Evolutionary conservation across 345 rosid species (phyloP), one percentile per base, ranked within the genome.

Genomic region (Mangifera indica): DNA sequence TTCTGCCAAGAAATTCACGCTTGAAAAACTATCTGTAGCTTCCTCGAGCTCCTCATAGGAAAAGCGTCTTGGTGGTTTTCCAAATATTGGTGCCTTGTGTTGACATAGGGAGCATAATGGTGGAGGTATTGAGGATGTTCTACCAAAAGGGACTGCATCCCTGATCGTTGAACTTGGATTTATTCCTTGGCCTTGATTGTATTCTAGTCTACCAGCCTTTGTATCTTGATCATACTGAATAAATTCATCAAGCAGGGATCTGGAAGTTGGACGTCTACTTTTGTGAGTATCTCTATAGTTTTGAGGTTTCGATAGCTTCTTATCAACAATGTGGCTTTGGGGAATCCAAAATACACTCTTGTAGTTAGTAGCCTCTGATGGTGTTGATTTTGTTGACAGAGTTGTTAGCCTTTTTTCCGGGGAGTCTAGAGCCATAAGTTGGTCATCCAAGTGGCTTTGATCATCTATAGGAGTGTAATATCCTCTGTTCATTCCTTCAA

Each of bases 21-120:
- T 81, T 44, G 95, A 85, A 81, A 89, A 89, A 69, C 87, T 86
- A 64, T 75, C 81, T 46, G 92, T 89, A 24, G 92, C 95, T 74
- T 83, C 86, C 59, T 79, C 82, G 20, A 89, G 78, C 65, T 84
- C 89, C 60, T 78, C 77, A 58, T 74, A 87, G 52, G 95, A 83
- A 76, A 89, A 86, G 57, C 77, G 70, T 62, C 81, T 78, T 9
- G 92, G 95, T 66, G 95, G 92, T 69, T 87, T 87, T 67, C 92
- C 92, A 74, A 87, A 87, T 63, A 77, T 73, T 0, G 95, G 92
- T 44, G 95, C 84, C 78, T 83, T 84, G 72, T 87, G 85, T 69
- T 84, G 89, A 81, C 95, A 89, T n/a, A 86, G 69, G 7, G 92
- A 86, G 76, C 95, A 89, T 60, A 89, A 64, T 10, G 95, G 95